Evolutionary conservation across 2,329 filamentous ascomycete species (phyloP).

Genomic region (Aspergillus fumigatiaffinis): DNA sequence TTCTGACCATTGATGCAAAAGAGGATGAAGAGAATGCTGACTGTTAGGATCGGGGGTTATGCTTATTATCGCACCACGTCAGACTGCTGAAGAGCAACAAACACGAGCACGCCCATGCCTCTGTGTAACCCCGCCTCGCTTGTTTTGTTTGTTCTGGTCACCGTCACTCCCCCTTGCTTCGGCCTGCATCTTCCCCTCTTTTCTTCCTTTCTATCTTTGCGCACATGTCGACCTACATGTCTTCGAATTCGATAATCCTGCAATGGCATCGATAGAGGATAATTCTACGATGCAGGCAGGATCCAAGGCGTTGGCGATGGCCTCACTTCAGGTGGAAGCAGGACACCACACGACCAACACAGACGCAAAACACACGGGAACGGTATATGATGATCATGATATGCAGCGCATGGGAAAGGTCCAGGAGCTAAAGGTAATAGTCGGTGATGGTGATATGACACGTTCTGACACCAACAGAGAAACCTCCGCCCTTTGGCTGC

Average conservation of each 20-base stretch:
- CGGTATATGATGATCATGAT: conserved; percentile 21
- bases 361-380: conserved; percentile 4
- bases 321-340: conserved; percentile 6
- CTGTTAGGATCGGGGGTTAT: background rate
- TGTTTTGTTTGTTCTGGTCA: background rate
- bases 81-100: background rate
- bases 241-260: background rate
- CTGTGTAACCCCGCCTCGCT: background rate
- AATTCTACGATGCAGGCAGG: background rate
- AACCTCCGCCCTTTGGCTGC: conserved; percentile 31
- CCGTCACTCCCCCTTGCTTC: background rate
- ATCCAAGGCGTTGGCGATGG: background rate
- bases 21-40: background rate
- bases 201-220: background rate
- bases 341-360: background rate
- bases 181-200: background rate
- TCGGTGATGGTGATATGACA: background rate
- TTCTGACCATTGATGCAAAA: background rate
- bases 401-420: conserved; percentile 31
- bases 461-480: conserved; percentile 16
- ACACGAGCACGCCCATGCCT: background rate
- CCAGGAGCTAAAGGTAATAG: conserved; percentile 25
- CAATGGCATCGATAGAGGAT: background rate
- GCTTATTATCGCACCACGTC: background rate
- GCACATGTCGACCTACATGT: background rate